phyloP scores from a whole-genome alignment of 352 stramenopile species.

The Globisporangium carolinianum region DNA sequence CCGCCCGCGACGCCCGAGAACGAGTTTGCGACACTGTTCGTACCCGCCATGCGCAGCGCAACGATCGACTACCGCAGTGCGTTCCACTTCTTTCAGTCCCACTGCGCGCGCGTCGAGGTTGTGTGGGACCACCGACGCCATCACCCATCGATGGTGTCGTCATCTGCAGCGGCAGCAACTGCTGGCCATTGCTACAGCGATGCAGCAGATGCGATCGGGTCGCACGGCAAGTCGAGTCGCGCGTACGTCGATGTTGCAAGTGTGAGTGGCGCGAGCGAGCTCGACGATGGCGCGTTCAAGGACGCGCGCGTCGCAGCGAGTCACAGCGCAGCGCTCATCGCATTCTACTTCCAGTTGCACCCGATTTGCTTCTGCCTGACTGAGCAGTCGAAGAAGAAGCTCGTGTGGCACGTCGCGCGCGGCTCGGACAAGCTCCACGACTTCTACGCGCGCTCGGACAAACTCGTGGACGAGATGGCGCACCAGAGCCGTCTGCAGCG shows the following conservation, averaged over 20 bases:
- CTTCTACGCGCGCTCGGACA: conserved; percentile 57
- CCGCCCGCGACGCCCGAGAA: conserved; percentile 12
- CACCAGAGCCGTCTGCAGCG: conserved; percentile 47
- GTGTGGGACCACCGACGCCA: conserved; percentile 37
- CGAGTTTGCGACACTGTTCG: background rate
- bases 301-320: background rate
- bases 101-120: conserved; percentile 61
- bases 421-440: conserved; percentile 58
- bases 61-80: conserved; percentile 33
- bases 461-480: conserved; percentile 68
- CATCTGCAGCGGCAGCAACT: background rate
- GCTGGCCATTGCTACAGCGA: background rate
- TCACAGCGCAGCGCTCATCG: conserved; percentile 21
- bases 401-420: conserved; percentile 54
- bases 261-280: background rate
- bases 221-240: too few species aligned
- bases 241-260: background rate
- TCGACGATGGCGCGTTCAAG: too few species aligned
- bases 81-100: conserved; percentile 59
- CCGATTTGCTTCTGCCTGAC: conserved; percentile 73
- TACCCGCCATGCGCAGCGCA: background rate
- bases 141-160: background rate
- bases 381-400: conserved; percentile 63
- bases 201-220: background rate
- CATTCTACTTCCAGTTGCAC: conserved; percentile 70